These are phyloP conservation scores for Suillus brevipes DNA, from an alignment of 768 basidiomycete genomes.

Conservation along the genomic window DNA sequence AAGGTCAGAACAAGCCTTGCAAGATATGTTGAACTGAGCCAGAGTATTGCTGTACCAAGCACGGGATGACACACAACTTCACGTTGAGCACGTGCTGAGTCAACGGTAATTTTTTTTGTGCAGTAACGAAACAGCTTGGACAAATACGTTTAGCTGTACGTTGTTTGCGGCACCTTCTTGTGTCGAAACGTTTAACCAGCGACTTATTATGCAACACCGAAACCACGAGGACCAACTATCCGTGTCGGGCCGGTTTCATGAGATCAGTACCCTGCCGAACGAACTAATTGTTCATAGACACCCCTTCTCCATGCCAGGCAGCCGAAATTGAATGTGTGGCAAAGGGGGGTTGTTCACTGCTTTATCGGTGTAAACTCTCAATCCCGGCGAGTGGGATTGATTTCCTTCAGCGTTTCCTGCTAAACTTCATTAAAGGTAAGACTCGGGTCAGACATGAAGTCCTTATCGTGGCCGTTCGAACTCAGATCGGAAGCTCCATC, in stretches of 20 bases:
- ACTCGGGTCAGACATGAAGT: background rate
- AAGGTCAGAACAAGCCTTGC: background rate
- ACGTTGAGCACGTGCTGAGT: background rate
- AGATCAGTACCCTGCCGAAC: conserved; percentile 5
- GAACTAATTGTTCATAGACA: conserved; percentile 15
- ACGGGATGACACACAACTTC: background rate
- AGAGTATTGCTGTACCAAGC: background rate
- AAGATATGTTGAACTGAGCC: background rate
- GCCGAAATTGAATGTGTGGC: conserved; percentile 28
- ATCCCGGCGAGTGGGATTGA: background rate
- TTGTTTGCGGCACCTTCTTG: background rate
- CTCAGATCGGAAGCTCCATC: conserved; percentile 15
- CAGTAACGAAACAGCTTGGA: background rate
- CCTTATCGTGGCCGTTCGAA: conserved; percentile 11
- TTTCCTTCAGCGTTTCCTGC: background rate
- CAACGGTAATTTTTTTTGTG: background rate
- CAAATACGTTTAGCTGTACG: background rate
- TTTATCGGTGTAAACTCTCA: conserved; percentile 9
- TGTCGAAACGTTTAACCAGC: background rate
- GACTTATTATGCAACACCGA: conserved; percentile 14
- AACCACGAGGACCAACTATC: conserved; percentile 29
- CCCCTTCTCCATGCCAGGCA: conserved; percentile 24
- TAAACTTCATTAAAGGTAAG: conserved; percentile 1
- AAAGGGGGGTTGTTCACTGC: conserved; percentile 18
- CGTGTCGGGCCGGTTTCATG: conserved; percentile 19